These are phyloP conservation scores for Apiotrichum akiyoshidainum DNA, from an alignment of 1,284 basidiomycete genomes.

Conservation along the genomic window DNA sequence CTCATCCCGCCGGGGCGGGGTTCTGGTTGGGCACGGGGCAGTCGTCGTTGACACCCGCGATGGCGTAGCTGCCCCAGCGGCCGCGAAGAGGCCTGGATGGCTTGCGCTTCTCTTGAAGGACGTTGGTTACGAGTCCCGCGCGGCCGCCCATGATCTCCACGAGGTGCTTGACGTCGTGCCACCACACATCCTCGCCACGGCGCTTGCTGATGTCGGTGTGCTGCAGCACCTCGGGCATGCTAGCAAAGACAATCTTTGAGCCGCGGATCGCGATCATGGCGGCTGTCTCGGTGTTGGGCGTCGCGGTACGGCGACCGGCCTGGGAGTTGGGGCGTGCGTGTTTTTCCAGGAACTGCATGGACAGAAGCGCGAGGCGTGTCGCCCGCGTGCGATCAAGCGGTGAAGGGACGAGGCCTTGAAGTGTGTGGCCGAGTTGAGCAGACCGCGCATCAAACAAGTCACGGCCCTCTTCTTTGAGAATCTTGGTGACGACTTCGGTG, in stretches of 20 bases:
- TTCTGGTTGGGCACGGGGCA: conserved; percentile 6
- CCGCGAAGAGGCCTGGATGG: background rate
- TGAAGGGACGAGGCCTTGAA: conserved; percentile 92
- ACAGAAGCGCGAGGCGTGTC: conserved; percentile 81
- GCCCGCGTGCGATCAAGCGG: conserved; percentile 90
- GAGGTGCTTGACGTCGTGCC: conserved; percentile 66
- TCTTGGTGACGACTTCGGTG: conserved; percentile 87
- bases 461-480: conserved; percentile 90
- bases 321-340: conserved; percentile 59
- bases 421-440: conserved; percentile 89
- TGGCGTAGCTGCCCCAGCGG: conserved; percentile 3
- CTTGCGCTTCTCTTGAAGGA: background rate
- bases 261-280: conserved; percentile 89
- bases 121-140: conserved; percentile 32
- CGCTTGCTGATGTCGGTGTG: conserved; percentile 89
- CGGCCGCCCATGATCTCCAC: conserved; percentile 63
- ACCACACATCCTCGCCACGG: conserved; percentile 77
- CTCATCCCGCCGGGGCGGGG: too few species aligned
- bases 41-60: conserved; percentile 7
- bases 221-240: conserved; percentile 74
- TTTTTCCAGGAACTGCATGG: conserved; percentile 89
- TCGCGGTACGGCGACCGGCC: conserved; percentile 9
- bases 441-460: conserved; percentile 89
- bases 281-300: conserved; percentile 57
- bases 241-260: conserved; percentile 72